Evolutionary conservation across 495 filamentous ascomycete genomes (phyloP).

Genomic region (Penicillium desertorum): DNA sequence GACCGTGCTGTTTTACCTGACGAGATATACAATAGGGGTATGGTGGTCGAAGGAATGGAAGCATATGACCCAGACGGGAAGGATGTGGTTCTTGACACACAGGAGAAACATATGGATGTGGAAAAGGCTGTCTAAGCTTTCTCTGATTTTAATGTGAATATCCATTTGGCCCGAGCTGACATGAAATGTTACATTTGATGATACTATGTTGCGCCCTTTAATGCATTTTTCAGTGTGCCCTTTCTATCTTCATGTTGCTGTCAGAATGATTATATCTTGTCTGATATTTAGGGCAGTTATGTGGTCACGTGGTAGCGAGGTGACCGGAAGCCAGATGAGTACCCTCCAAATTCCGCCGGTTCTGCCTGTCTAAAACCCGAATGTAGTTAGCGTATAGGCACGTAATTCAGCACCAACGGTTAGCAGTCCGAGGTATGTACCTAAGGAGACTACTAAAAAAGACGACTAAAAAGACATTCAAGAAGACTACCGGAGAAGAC

Average conservation of each 20-base stretch:
- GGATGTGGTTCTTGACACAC: not conserved
- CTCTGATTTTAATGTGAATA: not conserved
- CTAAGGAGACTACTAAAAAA: no score
- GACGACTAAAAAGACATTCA: no score
- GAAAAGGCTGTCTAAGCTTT: not conserved
- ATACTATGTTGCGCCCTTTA: not conserved
- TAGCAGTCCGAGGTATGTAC: no score
- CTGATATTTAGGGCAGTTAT: not conserved
- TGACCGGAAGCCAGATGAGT: not conserved
- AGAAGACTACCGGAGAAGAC: no score
- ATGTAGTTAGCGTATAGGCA: no score
- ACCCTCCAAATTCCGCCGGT: no score
- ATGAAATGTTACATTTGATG: not conserved
- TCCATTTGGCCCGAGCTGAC: not conserved
- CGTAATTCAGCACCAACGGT: no score
- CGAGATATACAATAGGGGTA: slow-evolving; percentile 46
- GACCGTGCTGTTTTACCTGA: slow-evolving; percentile 45
- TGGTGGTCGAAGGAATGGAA: slow-evolving; percentile 33
- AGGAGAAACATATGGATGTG: slow-evolving; percentile 2
- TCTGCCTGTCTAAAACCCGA: no score
- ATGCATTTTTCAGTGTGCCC: not conserved
- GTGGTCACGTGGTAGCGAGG: not conserved
- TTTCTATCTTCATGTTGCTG: not conserved
- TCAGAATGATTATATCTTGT: not conserved
- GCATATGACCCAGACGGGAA: slow-evolving; percentile 18